Evolutionary conservation across 768 basidiomycete species (phyloP), one percentile per base, ranked within the genome.

Genomic region (Serendipita indica): DNA sequence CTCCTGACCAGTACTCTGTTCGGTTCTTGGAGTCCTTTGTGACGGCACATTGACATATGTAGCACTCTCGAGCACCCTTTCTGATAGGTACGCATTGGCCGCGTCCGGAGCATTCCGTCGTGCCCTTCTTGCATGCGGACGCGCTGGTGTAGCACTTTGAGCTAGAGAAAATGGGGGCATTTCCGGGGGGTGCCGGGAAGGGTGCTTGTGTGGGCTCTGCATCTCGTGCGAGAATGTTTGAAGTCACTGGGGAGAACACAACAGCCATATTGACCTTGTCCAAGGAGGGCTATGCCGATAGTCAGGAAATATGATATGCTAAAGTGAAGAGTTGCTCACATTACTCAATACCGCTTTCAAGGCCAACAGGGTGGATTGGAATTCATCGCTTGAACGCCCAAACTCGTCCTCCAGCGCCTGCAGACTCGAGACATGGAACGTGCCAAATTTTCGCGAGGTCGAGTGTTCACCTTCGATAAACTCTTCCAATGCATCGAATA

Each of bases 1-100:
- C 75, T 3, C 89, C 89, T 1, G 77, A 87, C 88, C 89, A 91
- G 32, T 69, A 70, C 62, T 82, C 77, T 2, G 75, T 79, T 67
- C 80, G 75, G n/a, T 80, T 76, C 25, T 73, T 69, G 7, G 75
- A 74, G 58, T 76, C 71, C 46, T 75, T 76, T 7, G 79, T 82
- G 27, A 69, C 72, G 1, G 62, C 57, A 62, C 77, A 80, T 2
- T 70, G 67, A 61, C 79, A 79, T 32, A 79, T 74, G 58, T 72
- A 81, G 64, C 80, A 81, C 0, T 71, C 69, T 61, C 69, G 69
- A 12, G 83, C 85, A 3, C 79, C 77, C 63, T 80, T 82, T 46
- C 72, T 78, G 30, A 79, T 79, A 58, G 73, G 67, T 16, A 77
- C 74, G 64, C 89, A 91, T 61, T 77, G 65, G 0, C 89, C 89